phyloP scores from a whole-genome alignment of 805 yeast genomes.

The Citeromyces matritensis region DNA sequence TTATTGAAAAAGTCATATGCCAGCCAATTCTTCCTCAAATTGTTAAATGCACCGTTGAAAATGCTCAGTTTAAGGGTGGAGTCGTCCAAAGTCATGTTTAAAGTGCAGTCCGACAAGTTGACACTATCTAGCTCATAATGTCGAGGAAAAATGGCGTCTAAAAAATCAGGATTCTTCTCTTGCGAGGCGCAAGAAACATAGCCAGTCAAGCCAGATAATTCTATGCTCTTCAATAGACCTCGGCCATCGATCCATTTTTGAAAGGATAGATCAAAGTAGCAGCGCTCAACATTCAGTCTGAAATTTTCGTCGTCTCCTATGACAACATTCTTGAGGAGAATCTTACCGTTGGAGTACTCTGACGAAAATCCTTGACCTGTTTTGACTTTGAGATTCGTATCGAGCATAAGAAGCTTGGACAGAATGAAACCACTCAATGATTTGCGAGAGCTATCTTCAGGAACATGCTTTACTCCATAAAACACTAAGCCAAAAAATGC shows the following conservation, averaged over 20 bases:
- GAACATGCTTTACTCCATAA: slow-evolving; percentile 70
- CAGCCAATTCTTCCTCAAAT: slow-evolving; percentile 84
- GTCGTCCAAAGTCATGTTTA: too few relatives aligned
- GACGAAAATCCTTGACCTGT: slow-evolving; percentile 21
- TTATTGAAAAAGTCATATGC: slow-evolving; percentile 80
- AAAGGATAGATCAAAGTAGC: slow-evolving; percentile 67
- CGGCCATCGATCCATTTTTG: slow-evolving; percentile 80
- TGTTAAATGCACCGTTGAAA: slow-evolving; percentile 72
- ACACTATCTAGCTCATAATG: too few relatives aligned
- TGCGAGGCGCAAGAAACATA: too few relatives aligned
- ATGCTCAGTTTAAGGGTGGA: too few relatives aligned
- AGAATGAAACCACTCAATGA: too few relatives aligned
- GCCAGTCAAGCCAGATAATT: slow-evolving; percentile 70
- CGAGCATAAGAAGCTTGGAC: slow-evolving; percentile 22
- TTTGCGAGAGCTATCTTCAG: slow-evolving; percentile 17
- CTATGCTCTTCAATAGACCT: slow-evolving; percentile 78
- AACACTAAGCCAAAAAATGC: slow-evolving; percentile 76
- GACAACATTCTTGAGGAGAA: slow-evolving; percentile 12
- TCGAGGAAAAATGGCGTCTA: too few relatives aligned
- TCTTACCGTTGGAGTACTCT: slow-evolving; percentile 3
- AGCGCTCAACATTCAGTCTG: slow-evolving; percentile 79
- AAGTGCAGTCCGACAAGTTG: slow-evolving; percentile 70
- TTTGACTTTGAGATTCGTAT: slow-evolving; percentile 59
- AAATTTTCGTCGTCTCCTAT: slow-evolving; percentile 78
- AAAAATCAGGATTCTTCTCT: too few relatives aligned